Evolutionary conservation across 768 basidiomycete genomes (phyloP).

Genomic region (Leucocoprinus leucothites): DNA sequence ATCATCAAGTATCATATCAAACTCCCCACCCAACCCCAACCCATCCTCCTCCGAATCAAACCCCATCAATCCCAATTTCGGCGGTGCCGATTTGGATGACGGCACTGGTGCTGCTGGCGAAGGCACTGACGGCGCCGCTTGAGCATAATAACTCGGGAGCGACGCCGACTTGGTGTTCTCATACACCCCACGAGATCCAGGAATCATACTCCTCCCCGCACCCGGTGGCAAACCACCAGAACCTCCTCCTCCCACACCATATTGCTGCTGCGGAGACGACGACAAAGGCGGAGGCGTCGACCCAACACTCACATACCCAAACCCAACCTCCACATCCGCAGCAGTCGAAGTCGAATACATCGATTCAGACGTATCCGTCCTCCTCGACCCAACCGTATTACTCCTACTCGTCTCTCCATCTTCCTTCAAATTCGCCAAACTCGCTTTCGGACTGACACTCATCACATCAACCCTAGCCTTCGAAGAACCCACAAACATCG

Average conservation of each 20-base stretch:
- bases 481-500: no score
- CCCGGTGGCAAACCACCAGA: background rate
- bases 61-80: background rate
- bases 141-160: no score
- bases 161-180: no score
- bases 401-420: background rate
- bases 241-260: background rate
- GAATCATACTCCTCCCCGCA: background rate
- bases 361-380: slow-evolving; percentile 7
- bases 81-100: no score
- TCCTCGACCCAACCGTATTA: background rate
- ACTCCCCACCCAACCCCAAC: no score
- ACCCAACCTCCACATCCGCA: slow-evolving; percentile 15
- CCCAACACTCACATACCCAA: slow-evolving; percentile 11
- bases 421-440: no score
- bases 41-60: no score
- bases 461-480: no score
- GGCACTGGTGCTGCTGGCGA: no score
- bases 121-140: no score
- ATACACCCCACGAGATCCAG: no score
- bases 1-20: no score
- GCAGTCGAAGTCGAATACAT: slow-evolving; percentile 11
- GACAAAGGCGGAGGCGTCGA: background rate
- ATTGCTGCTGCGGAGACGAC: background rate
- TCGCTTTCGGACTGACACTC: background rate